Percentiles rank a stretch among this genome's conserved stretches.
These are phyloP conservation scores for Bertia moriformis DNA, from an alignment of 2,329 filamentous ascomycete species.

Conservation along the genomic window DNA sequence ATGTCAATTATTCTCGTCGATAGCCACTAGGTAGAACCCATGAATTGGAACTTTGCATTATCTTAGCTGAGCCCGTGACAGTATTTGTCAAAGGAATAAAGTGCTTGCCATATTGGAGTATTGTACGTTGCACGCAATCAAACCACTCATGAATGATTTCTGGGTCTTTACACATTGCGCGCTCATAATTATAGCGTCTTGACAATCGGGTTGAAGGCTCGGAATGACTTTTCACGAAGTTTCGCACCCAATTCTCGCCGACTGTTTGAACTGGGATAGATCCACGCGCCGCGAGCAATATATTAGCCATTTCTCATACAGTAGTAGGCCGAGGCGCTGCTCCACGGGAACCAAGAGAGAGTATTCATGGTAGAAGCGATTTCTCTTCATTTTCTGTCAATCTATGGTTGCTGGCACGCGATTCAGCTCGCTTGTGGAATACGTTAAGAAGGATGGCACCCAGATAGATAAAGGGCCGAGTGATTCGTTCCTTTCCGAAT, in stretches of 20 bases:
- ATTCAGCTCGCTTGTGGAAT: no score
- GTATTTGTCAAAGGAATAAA: slow-evolving; percentile 8
- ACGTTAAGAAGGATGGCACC: no score
- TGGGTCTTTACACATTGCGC: slow-evolving; percentile 1
- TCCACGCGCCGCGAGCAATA: background rate
- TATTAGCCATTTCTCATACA: background rate
- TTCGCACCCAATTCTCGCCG: background rate
- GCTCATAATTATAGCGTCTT: slow-evolving; percentile 2
- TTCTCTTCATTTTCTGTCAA: background rate
- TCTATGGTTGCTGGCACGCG: background rate
- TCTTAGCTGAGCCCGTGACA: slow-evolving; percentile 7
- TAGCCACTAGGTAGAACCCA: no score
- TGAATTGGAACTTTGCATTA: slow-evolving; percentile 7
- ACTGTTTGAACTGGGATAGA: background rate
- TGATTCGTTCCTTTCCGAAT: no score
- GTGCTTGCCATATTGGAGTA: slow-evolving; percentile 1
- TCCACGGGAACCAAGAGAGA: background rate
- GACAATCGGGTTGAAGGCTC: background rate
- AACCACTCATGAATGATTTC: slow-evolving; percentile 2
- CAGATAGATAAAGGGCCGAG: no score
- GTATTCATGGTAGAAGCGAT: background rate
- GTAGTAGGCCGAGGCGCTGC: background rate
- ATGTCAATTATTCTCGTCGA: no score
- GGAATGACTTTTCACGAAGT: slow-evolving; percentile 2
- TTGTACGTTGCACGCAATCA: background rate